Percentiles rank a stretch among this genome's conserved stretches.
Conservation (phyloP, 2,329 filamentous ascomycete genomes). For the Chrysosporium queenslandicum region DNA sequence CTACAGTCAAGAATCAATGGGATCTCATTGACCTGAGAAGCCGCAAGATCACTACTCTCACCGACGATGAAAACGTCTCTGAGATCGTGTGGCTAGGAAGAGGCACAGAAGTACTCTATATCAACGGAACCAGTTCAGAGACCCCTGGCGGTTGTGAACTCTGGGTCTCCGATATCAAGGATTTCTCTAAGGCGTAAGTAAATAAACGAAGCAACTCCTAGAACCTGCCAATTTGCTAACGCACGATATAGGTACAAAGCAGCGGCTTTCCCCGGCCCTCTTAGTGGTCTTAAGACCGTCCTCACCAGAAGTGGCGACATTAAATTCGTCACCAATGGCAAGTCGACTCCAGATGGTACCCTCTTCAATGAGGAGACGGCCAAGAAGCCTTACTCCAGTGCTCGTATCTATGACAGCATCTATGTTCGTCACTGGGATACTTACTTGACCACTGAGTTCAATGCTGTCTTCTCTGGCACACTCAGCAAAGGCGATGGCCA, state of each 20-base stretch:
- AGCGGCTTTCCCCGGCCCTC: slow-evolving; percentile 30
- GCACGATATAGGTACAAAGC: slow-evolving; percentile 29
- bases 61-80: slow-evolving; percentile 53
- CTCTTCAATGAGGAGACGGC: slow-evolving; percentile 57
- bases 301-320: slow-evolving; percentile 36
- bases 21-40: slow-evolving; percentile 60
- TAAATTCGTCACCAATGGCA: slow-evolving; percentile 47
- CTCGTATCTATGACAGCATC: slow-evolving; percentile 61
- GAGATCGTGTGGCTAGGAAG: slow-evolving; percentile 68
- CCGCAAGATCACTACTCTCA: slow-evolving; percentile 56
- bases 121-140: slow-evolving; percentile 40
- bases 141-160: slow-evolving; percentile 33
- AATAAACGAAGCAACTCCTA: not conserved
- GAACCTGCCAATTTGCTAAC: slow-evolving; percentile 7
- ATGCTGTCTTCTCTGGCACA: slow-evolving; percentile 62
- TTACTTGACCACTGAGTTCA: slow-evolving; percentile 59
- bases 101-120: slow-evolving; percentile 49
- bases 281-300: slow-evolving; percentile 33
- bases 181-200: slow-evolving; percentile 28
- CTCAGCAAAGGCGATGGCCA: slow-evolving; percentile 38
- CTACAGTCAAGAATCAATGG: slow-evolving; percentile 49
- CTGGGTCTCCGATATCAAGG: slow-evolving; percentile 29
- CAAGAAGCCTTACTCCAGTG: slow-evolving; percentile 52
- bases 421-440: slow-evolving; percentile 77
- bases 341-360: slow-evolving; percentile 57